Evolutionary conservation across 108 stramenopile genomes (phyloP), one percentile per base, ranked within the genome.

Genomic region (Cyclotella cryptica): DNA sequence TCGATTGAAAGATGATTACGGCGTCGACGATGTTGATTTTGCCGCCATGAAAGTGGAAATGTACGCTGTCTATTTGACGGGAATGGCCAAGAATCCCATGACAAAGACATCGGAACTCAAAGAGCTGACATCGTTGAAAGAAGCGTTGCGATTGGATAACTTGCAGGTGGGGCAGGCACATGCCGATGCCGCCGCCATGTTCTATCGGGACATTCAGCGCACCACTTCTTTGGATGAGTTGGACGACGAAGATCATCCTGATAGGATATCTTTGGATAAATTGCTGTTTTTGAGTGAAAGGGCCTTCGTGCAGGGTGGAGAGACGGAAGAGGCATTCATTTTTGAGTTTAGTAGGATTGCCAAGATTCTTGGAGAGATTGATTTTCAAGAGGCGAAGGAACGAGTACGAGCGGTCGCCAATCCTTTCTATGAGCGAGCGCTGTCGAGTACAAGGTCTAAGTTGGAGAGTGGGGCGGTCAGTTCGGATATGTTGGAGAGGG

Each of bases 361-460:
- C 55, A 90, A 91, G 67, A 85, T 88, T 3, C 72, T 94, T 66
- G 86, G 86, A 3, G 68, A 90, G 26, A 57, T 72, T 1, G 35
- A 41, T 44, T 52, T 74, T 17, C 52, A 42, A 26, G 77, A 84
- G 46, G 89, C 78, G 15, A 13, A 86, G 74, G 88, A 90, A 21
- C 75, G 92, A 13, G 89, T 91, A 3, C 79, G 80, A 27, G 83
- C 77, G 2, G 88, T 90, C 6, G 89, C 87, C 29, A 87, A 86
- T 63, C 95, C 95, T 13, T 94, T 96, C 69, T 96, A 96, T 66
- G 81, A 85, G 57, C 80, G 90, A 26, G 96, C 93, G 3, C 78
- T 96, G 51, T 55, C 74, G 61, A 88, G 85, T 42, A 87, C 96
- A 13, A 71, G 90, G 26, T 69, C 80, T 53, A 94, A 96, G 67